Evolutionary conservation across 352 stramenopile species (phyloP), one percentile per base, ranked within the genome.

Genomic region (Globisporangium cystogenes): DNA sequence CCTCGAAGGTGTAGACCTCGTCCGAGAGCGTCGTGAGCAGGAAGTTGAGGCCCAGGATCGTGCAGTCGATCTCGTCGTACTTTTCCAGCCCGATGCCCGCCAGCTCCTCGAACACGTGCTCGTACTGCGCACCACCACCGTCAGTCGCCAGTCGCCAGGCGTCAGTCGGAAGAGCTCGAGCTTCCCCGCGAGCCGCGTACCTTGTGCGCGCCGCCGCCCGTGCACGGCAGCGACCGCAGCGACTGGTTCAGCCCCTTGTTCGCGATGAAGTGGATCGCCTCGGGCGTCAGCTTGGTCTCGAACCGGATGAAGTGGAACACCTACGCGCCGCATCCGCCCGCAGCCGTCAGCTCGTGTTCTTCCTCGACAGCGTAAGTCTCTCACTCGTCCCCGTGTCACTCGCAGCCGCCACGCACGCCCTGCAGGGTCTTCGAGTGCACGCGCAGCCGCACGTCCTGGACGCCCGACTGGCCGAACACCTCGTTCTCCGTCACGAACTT

Each of bases 1-100:
- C 91, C 71, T 97, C 87, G 70, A 98, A 99, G 27, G 96, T 99
- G 68, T 98, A 99, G 55, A 97, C 97, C 86, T 99, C 96, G 55
- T 98, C 93, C 0, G 94, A 83, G 11, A 98, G 74, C 53, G 96
- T 97, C 18, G 89, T 95, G 40, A 99, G 75, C 16, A 98, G 74
- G 63, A 99, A 98, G 73, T 99, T 95, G 69, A 99, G 95, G 3
- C 97, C 97, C 35, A 94, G 72, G 59, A 99, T 96, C 27, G 98
- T 87, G 67, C 93, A 98, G 55, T 98, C 87, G 62, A 99, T 95
- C 74, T 99, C 97, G 29, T 93, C 82, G 48, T 88, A 88, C 45
- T 89, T 93, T 26, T 91, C 74, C 40, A 95, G 63, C 18, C 91
- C 70, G 43, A 95, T 95, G 0, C 74, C 82, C n/a, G 83, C 82